phyloP scores from a whole-genome alignment of 2,329 filamentous ascomycete genomes.

The Nectriaceae sp. region DNA sequence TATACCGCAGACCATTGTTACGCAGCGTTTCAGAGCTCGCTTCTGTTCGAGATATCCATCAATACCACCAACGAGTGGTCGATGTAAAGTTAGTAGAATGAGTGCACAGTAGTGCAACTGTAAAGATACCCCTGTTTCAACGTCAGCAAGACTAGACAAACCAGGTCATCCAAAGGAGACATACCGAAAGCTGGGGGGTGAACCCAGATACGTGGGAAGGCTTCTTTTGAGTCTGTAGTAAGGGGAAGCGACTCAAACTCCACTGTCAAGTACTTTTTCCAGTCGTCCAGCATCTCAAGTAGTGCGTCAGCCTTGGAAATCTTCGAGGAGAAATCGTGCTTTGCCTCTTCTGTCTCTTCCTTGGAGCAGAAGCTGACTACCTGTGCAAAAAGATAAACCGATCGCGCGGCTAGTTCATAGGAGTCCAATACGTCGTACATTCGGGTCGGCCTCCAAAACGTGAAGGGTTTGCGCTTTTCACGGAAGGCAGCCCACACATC shows the following conservation, averaged over 20 bases:
- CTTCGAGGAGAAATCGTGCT: neutral
- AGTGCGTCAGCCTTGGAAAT: neutral
- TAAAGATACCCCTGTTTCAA: constrained; percentile 42
- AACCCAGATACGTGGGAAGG: neutral
- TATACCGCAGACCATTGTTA: constrained; percentile 45
- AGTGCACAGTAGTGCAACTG: constrained; percentile 55
- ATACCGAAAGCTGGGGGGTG: neutral
- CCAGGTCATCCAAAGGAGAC: neutral
- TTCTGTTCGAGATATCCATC: constrained; percentile 43
- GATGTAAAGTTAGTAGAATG: constrained; percentile 44
- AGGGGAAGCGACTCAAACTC: neutral
- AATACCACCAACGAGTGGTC: constrained; percentile 25
- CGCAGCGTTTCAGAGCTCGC: constrained; percentile 16
- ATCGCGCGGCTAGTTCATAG: constrained; percentile 55
- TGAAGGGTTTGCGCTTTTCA: constrained; percentile 56
- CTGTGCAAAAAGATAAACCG: constrained; percentile 56
- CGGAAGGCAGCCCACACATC: constrained; percentile 66
- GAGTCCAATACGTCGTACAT: constrained; percentile 50
- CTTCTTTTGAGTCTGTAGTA: neutral
- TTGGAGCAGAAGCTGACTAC: constrained; percentile 55
- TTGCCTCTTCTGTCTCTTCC: neutral
- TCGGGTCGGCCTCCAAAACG: constrained; percentile 49
- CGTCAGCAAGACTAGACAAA: neutral
- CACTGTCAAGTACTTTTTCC: neutral
- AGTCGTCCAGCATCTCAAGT: neutral